Evolutionary conservation across 2,329 filamentous ascomycete species (phyloP), one percentile per base, ranked within the genome.

Genomic region (Triangularia setosa): DNA sequence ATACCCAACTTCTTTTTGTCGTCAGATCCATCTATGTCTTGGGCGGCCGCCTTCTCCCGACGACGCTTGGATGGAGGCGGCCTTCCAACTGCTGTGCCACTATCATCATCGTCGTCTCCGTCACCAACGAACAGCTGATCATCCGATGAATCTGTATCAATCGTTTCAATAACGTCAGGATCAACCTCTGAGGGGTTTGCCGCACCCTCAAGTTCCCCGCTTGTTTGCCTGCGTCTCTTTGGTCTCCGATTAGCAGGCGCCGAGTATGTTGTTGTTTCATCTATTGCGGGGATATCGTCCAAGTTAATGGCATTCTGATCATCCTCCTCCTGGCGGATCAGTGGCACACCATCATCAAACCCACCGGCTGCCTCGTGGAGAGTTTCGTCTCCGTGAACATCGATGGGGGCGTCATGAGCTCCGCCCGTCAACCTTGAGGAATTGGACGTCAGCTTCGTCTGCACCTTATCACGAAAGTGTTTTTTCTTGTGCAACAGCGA

Each of bases 1-100:
- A 97, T 86, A 21, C 85, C 86, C 71, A 96, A 79, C 76, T 97
- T 98, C 81, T 99, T 97, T 79, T 97, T 96, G 73, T 96, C 90
- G 64, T 90, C 87, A 9, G 75, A 75, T 18, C 73, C 77, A 72
- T 56, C 67, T 58, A 73, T 72, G 33, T 68, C 69, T 57, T 73
- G 74, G 8, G 61, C 68, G 33, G 62, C 71, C 30, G 66, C 65
- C 12, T 35, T 73, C 40, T 79, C 79, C 72, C 75, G 79, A 70
- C 75, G 77, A 62, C 80, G 79, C 75, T 84, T 85, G 21, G 24
- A 30, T 30, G 77, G 71, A 25, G 81, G 79, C 67, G 78, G 78
- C 64, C 76, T 76, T 65, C 79, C 76, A 60, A 69, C 73, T 68
- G 77, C 78, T 64, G 76, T 77, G 21, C 70, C 71, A 64, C 69